A percentile compares a stretch with the other conserved stretches of the same genome.
Evolutionary conservation across 306 rosid genomes (phyloP).

Genomic region (Fragaria ananassa): DNA sequence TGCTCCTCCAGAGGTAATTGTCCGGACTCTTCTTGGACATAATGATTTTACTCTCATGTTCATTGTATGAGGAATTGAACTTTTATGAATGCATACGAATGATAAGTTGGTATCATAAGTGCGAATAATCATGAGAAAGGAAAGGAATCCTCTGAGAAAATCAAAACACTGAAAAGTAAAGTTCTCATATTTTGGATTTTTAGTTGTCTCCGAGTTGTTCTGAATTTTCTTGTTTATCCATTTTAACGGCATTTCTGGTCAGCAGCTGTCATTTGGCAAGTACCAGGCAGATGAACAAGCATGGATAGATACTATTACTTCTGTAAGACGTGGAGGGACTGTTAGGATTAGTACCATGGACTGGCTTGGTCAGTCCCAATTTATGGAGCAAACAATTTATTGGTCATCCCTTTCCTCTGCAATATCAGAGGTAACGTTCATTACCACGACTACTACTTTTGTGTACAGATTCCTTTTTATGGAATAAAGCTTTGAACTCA

Average conservation of each 20-base stretch:
- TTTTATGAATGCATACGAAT: background rate
- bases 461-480: background rate
- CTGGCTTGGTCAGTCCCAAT: conserved; percentile 95
- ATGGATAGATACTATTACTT: conserved; percentile 80
- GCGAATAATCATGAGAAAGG: background rate
- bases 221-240: conserved; percentile 15
- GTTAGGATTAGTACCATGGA: conserved; percentile 88
- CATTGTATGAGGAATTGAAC: background rate
- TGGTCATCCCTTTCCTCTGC: conserved; percentile 91
- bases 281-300: conserved; percentile 87
- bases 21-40: background rate
- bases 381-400: conserved; percentile 50
- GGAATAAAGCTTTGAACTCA: background rate
- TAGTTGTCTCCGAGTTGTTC: background rate
- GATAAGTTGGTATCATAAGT: background rate
- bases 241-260: conserved; percentile 28
- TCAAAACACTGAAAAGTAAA: background rate
- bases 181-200: background rate
- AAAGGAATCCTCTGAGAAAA: background rate
- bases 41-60: conserved; percentile 3
- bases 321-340: conserved; percentile 50
- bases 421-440: conserved; percentile 69
- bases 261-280: conserved; percentile 75
- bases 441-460: background rate
- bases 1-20: conserved; percentile 90